Base-by-base conservation (phyloP, 2,329 filamentous ascomycete species). In the Cryphonectria naterciae region DNA sequence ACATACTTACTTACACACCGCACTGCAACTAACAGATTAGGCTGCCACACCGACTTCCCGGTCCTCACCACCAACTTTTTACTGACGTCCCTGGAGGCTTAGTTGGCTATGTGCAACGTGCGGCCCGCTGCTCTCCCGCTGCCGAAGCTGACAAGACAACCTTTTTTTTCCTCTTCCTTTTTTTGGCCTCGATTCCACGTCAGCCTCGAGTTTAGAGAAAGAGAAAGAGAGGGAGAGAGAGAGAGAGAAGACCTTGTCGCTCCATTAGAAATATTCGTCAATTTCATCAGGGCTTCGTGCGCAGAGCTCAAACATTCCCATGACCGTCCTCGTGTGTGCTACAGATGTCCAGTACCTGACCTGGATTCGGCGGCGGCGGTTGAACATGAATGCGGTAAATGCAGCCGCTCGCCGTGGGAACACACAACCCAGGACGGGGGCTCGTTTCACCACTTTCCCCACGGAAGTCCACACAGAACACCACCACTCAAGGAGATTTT, bases 11-110 rank as follows among this genome's bases (percentile, higher is more conserved):
- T 5, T 58, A 19, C n/a, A 61, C 56, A 19, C 17, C 56, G 56
- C 56, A n/a, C 56, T 19, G 19, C 19, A 6, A 61, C 58, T 3
- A 17, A 61, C 32, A 39, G 17, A 4, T 35, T 61, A 17, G 58
- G 58, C 35, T 39, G 35, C 35, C 58, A 61, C 58, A 61, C 58
- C 58, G 58, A 61, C 58, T 39, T 61, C 58, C 58, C 58, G 58
- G 58, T 15, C 58, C 58, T 61, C 58, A 22, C 35, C 8, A 17
- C 25, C n/a, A 32, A 32, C 58, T 8, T n/a, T 49, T 19, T n/a
- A 58, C 52, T 7, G 3, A 56, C 46, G 25, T 58, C n/a, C 25
- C 25, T 6, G 28, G 25, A 32, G n/a, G 54, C 25, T 32, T 58
- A 17, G 13, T 35, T 37, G 11, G 35, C 58, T 15, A 61, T 61